Evolutionary conservation across 2,329 filamentous ascomycete species (phyloP), one percentile per base, ranked within the genome.

Genomic region (Venturiaceae sp.): DNA sequence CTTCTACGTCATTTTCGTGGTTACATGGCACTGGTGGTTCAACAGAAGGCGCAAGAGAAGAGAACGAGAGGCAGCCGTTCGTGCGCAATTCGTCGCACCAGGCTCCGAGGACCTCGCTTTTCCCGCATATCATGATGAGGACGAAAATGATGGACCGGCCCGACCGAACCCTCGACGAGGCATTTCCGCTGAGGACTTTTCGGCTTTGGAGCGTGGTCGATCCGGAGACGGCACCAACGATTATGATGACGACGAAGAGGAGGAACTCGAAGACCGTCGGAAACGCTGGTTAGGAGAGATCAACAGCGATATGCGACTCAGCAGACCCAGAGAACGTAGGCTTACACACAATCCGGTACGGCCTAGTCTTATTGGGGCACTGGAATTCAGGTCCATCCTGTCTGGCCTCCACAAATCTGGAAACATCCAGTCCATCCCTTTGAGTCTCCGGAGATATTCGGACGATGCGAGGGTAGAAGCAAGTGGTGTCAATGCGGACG

Each of bases 361-460:
- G 46, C 92, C 94, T 1, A 97, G 94, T 75, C 76, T 99, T 52
- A 87, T 99, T 3, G 94, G 94, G 46, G 94, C 90, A 8, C 77
- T 99, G 59, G 94, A 99, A 72, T 99, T 99, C 66, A 83, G 92
- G 65, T 92, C 92, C 2, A 87, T 96, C 3, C 76, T 99, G 50
- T 87, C 89, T n/a, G 91, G 91, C 2, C 74, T 99, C 59, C 86
- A 95, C 66, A 88, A 85, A 63, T 88, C 90, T 58, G 83, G 88
- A 66, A 94, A 90, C 63, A 82, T 88, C 28, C 84, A 85, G 64
- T 80, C 87, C 19, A 82, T 84, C 46, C 82, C 85, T 2, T 84
- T 95, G 61, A 80, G 84, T 63, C 73, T 84, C 26, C 81, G 87
- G 60, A 83, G 86, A 65, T 87, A 87, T 67, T 88, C 86, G 0